phyloP scores from a whole-genome alignment of 768 basidiomycete genomes.

The Xanthoconium stramineum region DNA sequence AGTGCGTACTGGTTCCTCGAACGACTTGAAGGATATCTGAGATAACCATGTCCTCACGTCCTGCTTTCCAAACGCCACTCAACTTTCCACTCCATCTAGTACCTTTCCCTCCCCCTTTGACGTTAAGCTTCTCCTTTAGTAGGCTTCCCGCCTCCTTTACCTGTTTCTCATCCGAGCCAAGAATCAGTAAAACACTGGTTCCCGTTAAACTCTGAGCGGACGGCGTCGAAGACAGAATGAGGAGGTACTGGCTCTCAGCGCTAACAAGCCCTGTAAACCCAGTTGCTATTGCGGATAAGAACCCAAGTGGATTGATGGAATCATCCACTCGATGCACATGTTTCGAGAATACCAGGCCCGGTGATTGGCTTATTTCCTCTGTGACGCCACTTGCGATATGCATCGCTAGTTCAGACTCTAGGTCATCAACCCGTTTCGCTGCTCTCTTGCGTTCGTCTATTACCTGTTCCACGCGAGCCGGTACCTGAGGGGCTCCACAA shows the following conservation, averaged over 20 bases:
- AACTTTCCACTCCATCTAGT: conserved; percentile 74
- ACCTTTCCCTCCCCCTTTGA: conserved; percentile 81
- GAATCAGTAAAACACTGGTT: conserved; percentile 54
- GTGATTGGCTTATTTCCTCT: conserved; percentile 32
- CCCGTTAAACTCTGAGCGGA: conserved; percentile 50
- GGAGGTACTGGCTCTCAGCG: conserved; percentile 35
- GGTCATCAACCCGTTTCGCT: conserved; percentile 64
- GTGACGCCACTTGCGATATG: conserved; percentile 42
- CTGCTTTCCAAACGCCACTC: conserved; percentile 39
- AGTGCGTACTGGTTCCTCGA: conserved; percentile 6
- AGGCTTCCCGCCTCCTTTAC: conserved; percentile 59
- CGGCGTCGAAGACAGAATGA: conserved; percentile 62
- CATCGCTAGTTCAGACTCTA: conserved; percentile 63
- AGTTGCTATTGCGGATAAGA: conserved; percentile 56
- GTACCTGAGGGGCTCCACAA: conserved; percentile 63
- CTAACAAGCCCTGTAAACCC: conserved; percentile 35
- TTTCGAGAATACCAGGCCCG: conserved; percentile 36
- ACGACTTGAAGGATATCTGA: conserved; percentile 17
- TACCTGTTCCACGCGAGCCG: conserved; percentile 64
- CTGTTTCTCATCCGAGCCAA: conserved; percentile 56
- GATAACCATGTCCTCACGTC: conserved; percentile 19
- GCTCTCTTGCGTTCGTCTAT: conserved; percentile 64
- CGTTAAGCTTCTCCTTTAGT: conserved; percentile 52
- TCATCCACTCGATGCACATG: conserved; percentile 63
- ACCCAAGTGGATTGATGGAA: conserved; percentile 52